Conservation (phyloP, 305 asterid genomes). For the Coffea humblotiana region DNA sequence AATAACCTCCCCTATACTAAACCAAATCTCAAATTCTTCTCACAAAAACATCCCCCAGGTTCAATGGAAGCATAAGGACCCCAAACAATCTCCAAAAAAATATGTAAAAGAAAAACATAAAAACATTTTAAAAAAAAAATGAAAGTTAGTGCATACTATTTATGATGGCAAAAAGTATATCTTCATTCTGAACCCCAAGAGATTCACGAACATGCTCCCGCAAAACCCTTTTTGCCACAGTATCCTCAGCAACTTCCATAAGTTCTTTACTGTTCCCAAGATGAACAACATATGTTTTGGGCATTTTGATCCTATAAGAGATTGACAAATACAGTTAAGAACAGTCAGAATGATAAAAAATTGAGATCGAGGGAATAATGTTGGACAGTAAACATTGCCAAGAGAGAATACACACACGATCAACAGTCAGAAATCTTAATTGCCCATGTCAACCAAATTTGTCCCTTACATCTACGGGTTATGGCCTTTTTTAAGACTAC, state of each 20-base stretch:
- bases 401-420: neutral
- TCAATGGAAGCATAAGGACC: neutral
- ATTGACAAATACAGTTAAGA: neutral
- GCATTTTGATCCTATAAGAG: slow-evolving; percentile 83
- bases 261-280: slow-evolving; percentile 96
- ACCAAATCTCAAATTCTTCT: neutral
- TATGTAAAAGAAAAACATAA: neutral
- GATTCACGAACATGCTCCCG: slow-evolving; percentile 92
- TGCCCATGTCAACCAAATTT: neutral
- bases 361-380: neutral
- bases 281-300: slow-evolving; percentile 87
- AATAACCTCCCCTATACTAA: neutral
- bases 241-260: slow-evolving; percentile 88
- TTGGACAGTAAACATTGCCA: neutral
- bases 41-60: neutral
- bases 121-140: neutral
- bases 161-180: slow-evolving; percentile 77
- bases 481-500: neutral
- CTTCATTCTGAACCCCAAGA: slow-evolving; percentile 83
- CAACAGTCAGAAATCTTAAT: no score
- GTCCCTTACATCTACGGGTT: neutral
- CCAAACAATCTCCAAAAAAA: neutral
- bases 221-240: slow-evolving; percentile 79
- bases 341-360: neutral
- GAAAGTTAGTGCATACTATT: slow-evolving; percentile 57